These are phyloP conservation scores for Sicyos baderoa DNA, from an alignment of 306 rosid genomes.

Conservation along the genomic window DNA sequence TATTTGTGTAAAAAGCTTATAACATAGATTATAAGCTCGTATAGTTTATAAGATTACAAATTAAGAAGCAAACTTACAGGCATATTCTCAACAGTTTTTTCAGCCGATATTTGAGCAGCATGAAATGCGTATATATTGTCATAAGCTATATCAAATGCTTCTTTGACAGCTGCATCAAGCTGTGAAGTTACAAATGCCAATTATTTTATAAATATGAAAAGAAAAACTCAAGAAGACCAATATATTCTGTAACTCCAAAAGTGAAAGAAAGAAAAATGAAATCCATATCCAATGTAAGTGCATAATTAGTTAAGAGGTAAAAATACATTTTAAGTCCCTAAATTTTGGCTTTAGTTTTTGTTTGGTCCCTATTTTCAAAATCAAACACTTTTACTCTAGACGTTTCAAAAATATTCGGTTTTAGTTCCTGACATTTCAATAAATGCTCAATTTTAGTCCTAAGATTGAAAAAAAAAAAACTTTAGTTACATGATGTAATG, in stretches of 20 bases:
- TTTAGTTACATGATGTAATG: too few species aligned
- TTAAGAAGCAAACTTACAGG: slow-evolving; percentile 43
- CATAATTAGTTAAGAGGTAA: background rate
- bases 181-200: slow-evolving; percentile 23
- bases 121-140: slow-evolving; percentile 90
- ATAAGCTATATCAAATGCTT: slow-evolving; percentile 85
- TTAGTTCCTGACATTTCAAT: too few species aligned
- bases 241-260: background rate
- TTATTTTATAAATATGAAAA: background rate
- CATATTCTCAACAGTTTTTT: slow-evolving; percentile 79
- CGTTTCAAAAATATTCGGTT: too few species aligned
- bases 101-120: slow-evolving; percentile 72
- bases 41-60: background rate
- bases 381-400: too few species aligned
- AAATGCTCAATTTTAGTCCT: too few species aligned
- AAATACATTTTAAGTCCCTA: too few species aligned
- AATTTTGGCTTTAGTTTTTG: too few species aligned
- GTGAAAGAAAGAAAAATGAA: background rate
- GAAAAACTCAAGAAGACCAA: background rate
- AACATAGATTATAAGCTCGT: slow-evolving; percentile 6
- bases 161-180: slow-evolving; percentile 62
- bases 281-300: background rate
- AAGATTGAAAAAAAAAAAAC: too few species aligned
- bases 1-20: slow-evolving; percentile 15
- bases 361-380: too few species aligned